These are phyloP conservation scores for Emergomyces africanus DNA, from an alignment of 2,329 filamentous ascomycete species.

Conservation along the genomic window DNA sequence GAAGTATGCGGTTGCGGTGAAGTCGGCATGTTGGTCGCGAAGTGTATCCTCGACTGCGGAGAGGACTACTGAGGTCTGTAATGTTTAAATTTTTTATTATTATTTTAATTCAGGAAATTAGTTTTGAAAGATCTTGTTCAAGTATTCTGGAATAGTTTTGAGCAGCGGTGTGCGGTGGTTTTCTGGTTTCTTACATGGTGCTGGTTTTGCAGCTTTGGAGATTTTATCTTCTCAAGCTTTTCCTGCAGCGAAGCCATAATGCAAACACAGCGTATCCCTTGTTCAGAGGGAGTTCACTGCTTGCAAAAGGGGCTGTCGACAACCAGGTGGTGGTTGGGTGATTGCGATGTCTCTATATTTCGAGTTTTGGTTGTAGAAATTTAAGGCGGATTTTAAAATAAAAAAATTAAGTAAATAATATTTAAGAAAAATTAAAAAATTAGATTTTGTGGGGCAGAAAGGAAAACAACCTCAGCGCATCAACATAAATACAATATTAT, in stretches of 20 bases:
- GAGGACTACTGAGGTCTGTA: slow-evolving; percentile 70
- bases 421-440: too few species aligned
- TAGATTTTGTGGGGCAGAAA: background rate
- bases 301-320: slow-evolving; percentile 1
- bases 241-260: slow-evolving; percentile 58
- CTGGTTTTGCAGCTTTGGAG: slow-evolving; percentile 90
- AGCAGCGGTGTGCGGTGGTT: background rate
- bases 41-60: slow-evolving; percentile 88
- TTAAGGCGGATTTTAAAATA: background rate
- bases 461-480: too few species aligned
- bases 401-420: too few species aligned
- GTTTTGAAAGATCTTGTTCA: too few species aligned
- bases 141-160: background rate
- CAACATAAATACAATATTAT: too few species aligned
- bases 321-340: background rate
- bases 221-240: slow-evolving; percentile 94
- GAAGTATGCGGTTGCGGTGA: slow-evolving; percentile 85
- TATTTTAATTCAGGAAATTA: background rate
- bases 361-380: background rate
- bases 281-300: slow-evolving; percentile 15
- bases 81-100: slow-evolving; percentile 12
- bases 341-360: background rate
- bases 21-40: slow-evolving; percentile 69
- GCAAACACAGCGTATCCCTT: slow-evolving; percentile 13
- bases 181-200: slow-evolving; percentile 56